Evolutionary conservation across 257 asterid genomes (phyloP), one percentile per base, ranked within the genome.

Genomic region (Thymus mandschuricus): DNA sequence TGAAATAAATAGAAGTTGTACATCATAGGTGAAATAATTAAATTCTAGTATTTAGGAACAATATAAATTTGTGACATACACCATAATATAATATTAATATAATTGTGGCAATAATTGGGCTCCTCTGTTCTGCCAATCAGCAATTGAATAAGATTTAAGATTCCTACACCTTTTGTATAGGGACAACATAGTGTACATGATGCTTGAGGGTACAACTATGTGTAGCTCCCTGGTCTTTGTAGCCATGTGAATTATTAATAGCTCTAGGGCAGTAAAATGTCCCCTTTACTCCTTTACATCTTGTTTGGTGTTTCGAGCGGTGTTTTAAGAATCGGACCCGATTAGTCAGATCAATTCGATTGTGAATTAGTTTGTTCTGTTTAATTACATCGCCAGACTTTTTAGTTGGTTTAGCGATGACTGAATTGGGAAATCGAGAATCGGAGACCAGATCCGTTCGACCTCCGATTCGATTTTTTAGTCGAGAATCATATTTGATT

Each of bases 131-230:
- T 4, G 13, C 5, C 55, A 21, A 21, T 21, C 21, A 21, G 21
- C 21, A 21, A 21, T 50, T 13, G 15, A 8, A 60, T 10, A 33
- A 27, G 68, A n/a, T 30, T 44, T 48, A 30, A 56, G 55, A 55
- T 64, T 65, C 40, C 27, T 46, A 65, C 67, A 57, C 54, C 61
- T 34, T 27, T 31, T 40, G 29, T 28, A 68, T 51, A 50, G 34
- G 28, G 75, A 68, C 75, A 68, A 56, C 33, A 67, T 3, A 75
- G 34, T 31, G 72, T 76, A 63, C 72, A 69, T 30, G 46, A 62
- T 10, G 43, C 34, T 11, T 1, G 34, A 35, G 44, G 12, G 71
- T 69, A 75, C 80, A 75, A 62, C 46, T 35, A 21, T 49, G 11
- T 13, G 48, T 31, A 35, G 63, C 60, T 59, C 44, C 21, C 62